Evolutionary conservation across 2,329 filamentous ascomycete genomes (phyloP).

Genomic region (Zasmidium citrigriseum): DNA sequence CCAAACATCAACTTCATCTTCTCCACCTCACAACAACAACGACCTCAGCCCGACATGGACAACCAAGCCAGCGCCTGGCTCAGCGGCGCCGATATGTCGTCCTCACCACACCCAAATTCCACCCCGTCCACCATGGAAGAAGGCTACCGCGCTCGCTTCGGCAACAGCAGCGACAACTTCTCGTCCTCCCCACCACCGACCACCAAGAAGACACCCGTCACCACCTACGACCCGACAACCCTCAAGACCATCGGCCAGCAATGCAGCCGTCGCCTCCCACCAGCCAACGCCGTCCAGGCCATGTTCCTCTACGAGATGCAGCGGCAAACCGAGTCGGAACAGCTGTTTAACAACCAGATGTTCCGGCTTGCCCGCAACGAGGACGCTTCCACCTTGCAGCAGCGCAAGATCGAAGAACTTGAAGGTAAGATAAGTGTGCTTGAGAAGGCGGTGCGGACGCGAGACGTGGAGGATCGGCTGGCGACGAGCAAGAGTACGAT

Average conservation of each 20-base stretch:
- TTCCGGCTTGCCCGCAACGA: slow-evolving; percentile 21
- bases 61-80: not conserved
- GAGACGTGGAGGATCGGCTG: slow-evolving; percentile 19
- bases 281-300: slow-evolving; percentile 25
- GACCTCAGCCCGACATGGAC: not conserved
- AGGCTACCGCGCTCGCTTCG: too few species aligned
- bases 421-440: slow-evolving; percentile 17
- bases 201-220: not conserved
- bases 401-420: slow-evolving; percentile 12
- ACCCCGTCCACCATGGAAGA: not conserved
- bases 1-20: not conserved
- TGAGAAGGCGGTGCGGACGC: slow-evolving; percentile 16
- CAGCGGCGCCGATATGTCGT: not conserved
- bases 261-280: slow-evolving; percentile 26
- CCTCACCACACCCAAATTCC: not conserved
- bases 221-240: not conserved
- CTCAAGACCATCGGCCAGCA: slow-evolving; percentile 17
- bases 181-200: not conserved
- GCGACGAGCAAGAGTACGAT: slow-evolving; percentile 15
- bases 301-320: slow-evolving; percentile 34
- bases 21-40: not conserved
- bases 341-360: slow-evolving; percentile 29
- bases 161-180: not conserved
- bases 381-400: slow-evolving; percentile 8
- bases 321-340: slow-evolving; percentile 28